Percentiles rank a stretch among this genome's conserved stretches.
Evolutionary conservation across 2,329 filamentous ascomycete genomes (phyloP).

Genomic region (Cladosporium sp.): DNA sequence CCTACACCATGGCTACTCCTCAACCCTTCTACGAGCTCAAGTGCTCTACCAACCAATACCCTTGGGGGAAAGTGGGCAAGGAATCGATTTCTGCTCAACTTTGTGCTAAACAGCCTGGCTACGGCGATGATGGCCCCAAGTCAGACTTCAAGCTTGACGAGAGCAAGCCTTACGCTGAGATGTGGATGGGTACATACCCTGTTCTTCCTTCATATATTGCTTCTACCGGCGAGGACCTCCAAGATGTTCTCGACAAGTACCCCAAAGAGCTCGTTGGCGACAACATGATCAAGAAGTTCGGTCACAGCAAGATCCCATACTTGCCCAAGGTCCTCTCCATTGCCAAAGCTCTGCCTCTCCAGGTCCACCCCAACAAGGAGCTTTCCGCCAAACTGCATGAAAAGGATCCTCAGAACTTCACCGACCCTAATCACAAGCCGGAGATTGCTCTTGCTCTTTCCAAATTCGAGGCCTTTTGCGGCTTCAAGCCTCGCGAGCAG

Average conservation of each 20-base stretch:
- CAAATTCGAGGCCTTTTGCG: slow-evolving; percentile 71
- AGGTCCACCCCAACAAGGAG: slow-evolving; percentile 69
- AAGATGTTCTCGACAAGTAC: slow-evolving; percentile 60
- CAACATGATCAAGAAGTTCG: slow-evolving; percentile 57
- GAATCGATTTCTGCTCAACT: slow-evolving; percentile 63
- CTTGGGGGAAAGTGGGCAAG: slow-evolving; percentile 66
- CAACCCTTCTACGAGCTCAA: slow-evolving; percentile 51
- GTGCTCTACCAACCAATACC: slow-evolving; percentile 58
- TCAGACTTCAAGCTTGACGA: slow-evolving; percentile 62
- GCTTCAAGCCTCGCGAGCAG: slow-evolving; percentile 63
- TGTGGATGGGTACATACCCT: slow-evolving; percentile 76
- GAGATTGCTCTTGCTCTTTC: slow-evolving; percentile 71
- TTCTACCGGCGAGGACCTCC: slow-evolving; percentile 59
- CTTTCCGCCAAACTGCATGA: slow-evolving; percentile 62
- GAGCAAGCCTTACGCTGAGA: slow-evolving; percentile 59
- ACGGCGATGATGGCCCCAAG: slow-evolving; percentile 27
- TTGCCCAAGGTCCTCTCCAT: slow-evolving; percentile 75
- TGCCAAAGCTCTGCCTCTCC: slow-evolving; percentile 64
- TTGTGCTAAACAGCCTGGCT: slow-evolving; percentile 54
- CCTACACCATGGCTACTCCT: slow-evolving; percentile 39
- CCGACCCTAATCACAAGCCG: slow-evolving; percentile 73
- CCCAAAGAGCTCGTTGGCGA: slow-evolving; percentile 61
- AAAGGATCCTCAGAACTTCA: slow-evolving; percentile 61
- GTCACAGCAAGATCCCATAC: slow-evolving; percentile 62
- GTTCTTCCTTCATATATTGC: slow-evolving; percentile 63